Conservation (phyloP, 2,329 filamentous ascomycete species). For the Ophiostoma angusticollis region DNA sequence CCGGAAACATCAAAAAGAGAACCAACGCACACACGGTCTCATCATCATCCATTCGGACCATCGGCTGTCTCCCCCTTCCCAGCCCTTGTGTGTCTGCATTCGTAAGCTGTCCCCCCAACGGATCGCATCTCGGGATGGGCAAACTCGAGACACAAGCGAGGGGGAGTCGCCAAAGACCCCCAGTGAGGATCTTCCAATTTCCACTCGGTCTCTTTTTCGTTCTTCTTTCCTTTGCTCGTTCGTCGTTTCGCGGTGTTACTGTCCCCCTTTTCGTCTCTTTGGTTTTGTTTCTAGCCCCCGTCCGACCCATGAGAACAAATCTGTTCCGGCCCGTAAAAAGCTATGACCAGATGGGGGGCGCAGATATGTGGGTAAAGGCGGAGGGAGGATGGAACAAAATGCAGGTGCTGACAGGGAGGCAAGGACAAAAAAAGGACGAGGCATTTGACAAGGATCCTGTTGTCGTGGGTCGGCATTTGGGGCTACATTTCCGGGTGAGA, state of each 20-base stretch:
- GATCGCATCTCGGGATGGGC: too few relatives aligned
- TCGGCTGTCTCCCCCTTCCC: too few relatives aligned
- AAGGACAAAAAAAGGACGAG: slow-evolving; percentile 1
- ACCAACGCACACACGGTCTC: too few relatives aligned
- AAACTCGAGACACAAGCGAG: too few relatives aligned
- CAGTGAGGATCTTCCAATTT: neutral
- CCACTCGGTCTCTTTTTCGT: neutral
- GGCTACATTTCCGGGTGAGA: too few relatives aligned
- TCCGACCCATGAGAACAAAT: neutral
- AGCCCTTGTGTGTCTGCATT: too few relatives aligned
- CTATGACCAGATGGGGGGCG: slow-evolving; percentile 8
- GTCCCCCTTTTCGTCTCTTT: neutral
- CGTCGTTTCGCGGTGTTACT: neutral
- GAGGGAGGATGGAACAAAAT: neutral
- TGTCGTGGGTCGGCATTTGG: neutral
- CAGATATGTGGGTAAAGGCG: slow-evolving; percentile 5
- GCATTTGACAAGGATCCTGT: neutral
- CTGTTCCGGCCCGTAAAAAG: neutral
- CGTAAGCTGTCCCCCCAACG: too few relatives aligned
- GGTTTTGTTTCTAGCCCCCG: neutral
- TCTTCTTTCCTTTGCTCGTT: neutral
- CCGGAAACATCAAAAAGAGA: too few relatives aligned
- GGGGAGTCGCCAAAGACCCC: too few relatives aligned
- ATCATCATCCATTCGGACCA: too few relatives aligned
- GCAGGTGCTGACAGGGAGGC: slow-evolving; percentile 3